Evolutionary conservation across 2,329 filamentous ascomycete species (phyloP), one percentile per base, ranked within the genome.

Genomic region (Microdochium bolleyi): DNA sequence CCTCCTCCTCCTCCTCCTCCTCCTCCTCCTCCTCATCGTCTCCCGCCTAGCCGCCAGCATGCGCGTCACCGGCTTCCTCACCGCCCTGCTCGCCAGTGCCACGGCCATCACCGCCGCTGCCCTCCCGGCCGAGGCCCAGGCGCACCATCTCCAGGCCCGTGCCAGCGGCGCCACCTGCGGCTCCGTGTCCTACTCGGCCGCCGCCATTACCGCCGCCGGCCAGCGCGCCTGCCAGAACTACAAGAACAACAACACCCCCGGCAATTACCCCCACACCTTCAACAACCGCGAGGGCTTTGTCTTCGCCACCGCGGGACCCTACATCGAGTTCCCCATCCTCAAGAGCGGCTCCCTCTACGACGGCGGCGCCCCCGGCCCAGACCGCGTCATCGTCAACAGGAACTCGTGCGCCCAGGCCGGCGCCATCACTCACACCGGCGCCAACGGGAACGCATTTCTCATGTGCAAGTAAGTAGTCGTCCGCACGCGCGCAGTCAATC

Each of bases 301-400:
- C 50, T 71, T 71, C 48, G 44, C 56, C n/a, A 55, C 61, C 25
- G n/a, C 34, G 14, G 65, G 65, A 0, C 68, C 70, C 2, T 72
- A 65, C 60, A 65, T 70, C 53, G 70, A 72, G 61, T 72, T 72
- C 54, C 70, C 70, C 51, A 68, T 72, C 51, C 53, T 61, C 41
- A 55, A 54, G 3, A 58, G 56, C 2, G 68, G 69, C 25, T 27
- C 52, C 2, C 55, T 69, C 25, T 72, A 72, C 59, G 60, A 52
- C 3, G 69, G 70, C 1, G 67, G 34, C n/a, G 11, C 34, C n/a
- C 34, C 34, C 4, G 34, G 34, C n/a, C 34, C 34, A 5, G 34
- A 38, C 34, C 34, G 34, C 34, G 34, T 38, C 34, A 16, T 38
- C 34, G n/a, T 38, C 34, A 38, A 14, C 34, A 38, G n/a, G 34